Percentiles rank a stretch among this genome's conserved stretches.
phyloP scores from a whole-genome alignment of 1,139 yeast species.

The Kazachstania sp. region DNA sequence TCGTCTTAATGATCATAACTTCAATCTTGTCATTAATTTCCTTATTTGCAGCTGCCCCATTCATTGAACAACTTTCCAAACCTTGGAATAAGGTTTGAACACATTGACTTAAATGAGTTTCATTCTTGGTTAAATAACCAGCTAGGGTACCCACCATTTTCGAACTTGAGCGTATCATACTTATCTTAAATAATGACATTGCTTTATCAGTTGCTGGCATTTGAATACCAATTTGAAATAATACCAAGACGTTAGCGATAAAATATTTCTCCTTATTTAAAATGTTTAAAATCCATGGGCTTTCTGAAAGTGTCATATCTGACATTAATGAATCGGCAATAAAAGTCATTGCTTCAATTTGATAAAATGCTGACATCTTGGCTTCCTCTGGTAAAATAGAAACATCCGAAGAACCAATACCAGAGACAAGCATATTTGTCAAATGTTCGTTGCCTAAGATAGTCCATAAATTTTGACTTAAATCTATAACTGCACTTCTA shows the following conservation, averaged over 20 bases:
- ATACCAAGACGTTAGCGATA: conserved; percentile 24
- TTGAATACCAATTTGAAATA: conserved; percentile 23
- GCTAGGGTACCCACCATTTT: conserved; percentile 46
- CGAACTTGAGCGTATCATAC: conserved; percentile 40
- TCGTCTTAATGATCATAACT: conserved; percentile 46
- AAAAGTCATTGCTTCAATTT: conserved; percentile 63
- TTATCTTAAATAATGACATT: conserved; percentile 17
- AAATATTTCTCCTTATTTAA: conserved; percentile 22
- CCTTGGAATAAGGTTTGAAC: conserved; percentile 42
- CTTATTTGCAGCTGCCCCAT: conserved; percentile 6
- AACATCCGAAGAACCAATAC: conserved; percentile 31
- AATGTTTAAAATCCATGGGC: conserved; percentile 36
- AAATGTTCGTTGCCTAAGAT: conserved; percentile 52
- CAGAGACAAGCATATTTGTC: conserved; percentile 38
- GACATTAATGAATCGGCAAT: conserved; percentile 43
- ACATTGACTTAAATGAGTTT: conserved; percentile 38
- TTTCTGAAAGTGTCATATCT: conserved; percentile 35
- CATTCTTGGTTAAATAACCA: conserved; percentile 42
- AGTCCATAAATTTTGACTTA: conserved; percentile 62
- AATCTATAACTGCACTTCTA: conserved; percentile 66
- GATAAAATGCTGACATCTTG: conserved; percentile 33
- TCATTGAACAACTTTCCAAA: conserved; percentile 27
- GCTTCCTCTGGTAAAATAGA: conserved; percentile 22
- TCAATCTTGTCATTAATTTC: conserved; percentile 25
- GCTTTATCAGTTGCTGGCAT: conserved; percentile 9